Conservation (phyloP, 176 grass and related monocot species). For the Phyllostachys edulis region DNA sequence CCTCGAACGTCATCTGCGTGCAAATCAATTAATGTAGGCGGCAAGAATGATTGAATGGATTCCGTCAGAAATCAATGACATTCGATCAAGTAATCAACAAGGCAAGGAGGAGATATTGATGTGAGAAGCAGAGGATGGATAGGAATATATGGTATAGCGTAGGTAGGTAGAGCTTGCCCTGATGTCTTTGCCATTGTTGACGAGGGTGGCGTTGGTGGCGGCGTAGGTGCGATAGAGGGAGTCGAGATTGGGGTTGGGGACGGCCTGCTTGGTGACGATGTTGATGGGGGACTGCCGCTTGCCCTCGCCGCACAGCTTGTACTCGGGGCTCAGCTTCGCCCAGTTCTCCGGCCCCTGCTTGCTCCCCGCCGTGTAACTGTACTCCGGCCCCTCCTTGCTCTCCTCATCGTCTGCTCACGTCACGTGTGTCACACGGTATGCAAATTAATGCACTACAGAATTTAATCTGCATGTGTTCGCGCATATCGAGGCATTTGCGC, state of each 20-base stretch:
- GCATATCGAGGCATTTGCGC: not conserved
- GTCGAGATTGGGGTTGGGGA: slow-evolving; percentile 12
- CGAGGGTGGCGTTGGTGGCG: too few species aligned
- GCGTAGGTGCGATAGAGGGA: not conserved
- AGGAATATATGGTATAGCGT: not conserved
- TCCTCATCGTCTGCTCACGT: too few species aligned
- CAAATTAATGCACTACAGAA: too few species aligned
- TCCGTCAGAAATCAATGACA: not conserved
- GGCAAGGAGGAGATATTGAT: too few species aligned
- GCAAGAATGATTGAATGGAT: too few species aligned
- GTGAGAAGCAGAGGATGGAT: too few species aligned
- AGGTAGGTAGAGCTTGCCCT: not conserved
- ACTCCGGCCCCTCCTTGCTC: not conserved
- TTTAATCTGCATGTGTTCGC: not conserved
- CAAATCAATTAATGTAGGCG: too few species aligned
- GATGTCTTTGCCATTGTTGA: slow-evolving; percentile 23
- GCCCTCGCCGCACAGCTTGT: slow-evolving; percentile 37
- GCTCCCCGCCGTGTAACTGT: not conserved
- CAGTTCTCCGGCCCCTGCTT: slow-evolving; percentile 50
- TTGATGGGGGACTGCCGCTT: slow-evolving; percentile 66
- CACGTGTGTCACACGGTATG: too few species aligned
- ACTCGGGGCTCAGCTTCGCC: slow-evolving; percentile 50
- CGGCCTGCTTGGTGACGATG: slow-evolving; percentile 39
- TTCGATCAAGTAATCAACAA: not conserved
- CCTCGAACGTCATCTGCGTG: slow-evolving; percentile 49